These are phyloP conservation scores for Pseudomonodictys pantanalensis DNA, from an alignment of 495 filamentous ascomycete species.

Conservation along the genomic window DNA sequence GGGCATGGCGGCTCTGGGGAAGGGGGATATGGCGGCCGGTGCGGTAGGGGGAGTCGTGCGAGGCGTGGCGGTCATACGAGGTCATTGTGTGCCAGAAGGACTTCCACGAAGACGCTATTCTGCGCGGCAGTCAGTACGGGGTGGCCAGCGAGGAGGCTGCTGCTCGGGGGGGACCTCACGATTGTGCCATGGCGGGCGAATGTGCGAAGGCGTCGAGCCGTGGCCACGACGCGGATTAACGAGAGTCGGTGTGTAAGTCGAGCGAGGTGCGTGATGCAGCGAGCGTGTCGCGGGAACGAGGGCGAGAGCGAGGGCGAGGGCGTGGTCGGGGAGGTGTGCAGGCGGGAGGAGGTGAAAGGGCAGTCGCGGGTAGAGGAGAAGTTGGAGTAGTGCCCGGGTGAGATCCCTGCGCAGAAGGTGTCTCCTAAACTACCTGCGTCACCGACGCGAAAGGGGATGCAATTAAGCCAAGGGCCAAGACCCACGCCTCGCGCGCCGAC, in stretches of 20 bases:
- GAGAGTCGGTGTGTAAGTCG: background rate
- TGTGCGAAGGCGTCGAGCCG: no score
- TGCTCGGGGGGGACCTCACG: conserved; percentile 18
- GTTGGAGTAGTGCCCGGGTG: conserved; percentile 2
- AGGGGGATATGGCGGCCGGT: conserved; percentile 40
- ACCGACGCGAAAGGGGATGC: conserved; percentile 10
- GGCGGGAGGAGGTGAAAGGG: background rate
- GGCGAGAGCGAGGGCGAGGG: background rate
- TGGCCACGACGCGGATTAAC: background rate
- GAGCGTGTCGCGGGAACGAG: background rate
- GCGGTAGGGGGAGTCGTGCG: conserved; percentile 46
- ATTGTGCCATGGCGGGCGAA: conserved; percentile 31
- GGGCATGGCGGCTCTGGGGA: no score
- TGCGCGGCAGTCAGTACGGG: conserved; percentile 34
- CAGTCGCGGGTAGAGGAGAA: conserved; percentile 1
- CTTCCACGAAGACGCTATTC: conserved; percentile 62
- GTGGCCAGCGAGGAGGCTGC: background rate
- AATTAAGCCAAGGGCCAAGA: conserved; percentile 24
- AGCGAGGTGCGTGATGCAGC: background rate
- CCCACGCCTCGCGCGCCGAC: conserved; percentile 6
- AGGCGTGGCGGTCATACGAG: conserved; percentile 48
- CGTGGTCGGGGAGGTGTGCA: background rate
- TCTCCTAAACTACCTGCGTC: conserved; percentile 9
- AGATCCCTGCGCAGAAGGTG: conserved; percentile 11
- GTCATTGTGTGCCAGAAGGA: conserved; percentile 98